Evolutionary conservation across 208 protist genomes (phyloP).

Genomic region (Wallacemonas rigidus): DNA sequence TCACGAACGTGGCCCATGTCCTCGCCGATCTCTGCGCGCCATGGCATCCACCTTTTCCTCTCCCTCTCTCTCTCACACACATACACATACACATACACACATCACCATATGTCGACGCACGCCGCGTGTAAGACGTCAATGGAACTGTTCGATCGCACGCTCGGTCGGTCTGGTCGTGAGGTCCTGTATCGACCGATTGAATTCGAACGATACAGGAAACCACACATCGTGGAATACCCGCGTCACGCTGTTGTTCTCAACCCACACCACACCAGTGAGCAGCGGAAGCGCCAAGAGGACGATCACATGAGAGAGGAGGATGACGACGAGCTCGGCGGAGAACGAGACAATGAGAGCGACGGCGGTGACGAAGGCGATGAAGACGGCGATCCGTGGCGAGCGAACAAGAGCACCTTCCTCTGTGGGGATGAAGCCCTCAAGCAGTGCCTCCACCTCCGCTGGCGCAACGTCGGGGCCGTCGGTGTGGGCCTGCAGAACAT

Average conservation of each 20-base stretch:
- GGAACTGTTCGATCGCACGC: constrained; percentile 48
- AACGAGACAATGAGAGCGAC: constrained; percentile 16
- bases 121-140: constrained; percentile 22
- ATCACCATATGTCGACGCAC: too few species aligned
- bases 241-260: constrained; percentile 89
- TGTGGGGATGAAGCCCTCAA: constrained; percentile 58
- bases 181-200: constrained; percentile 75
- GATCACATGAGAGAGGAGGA: constrained; percentile 11
- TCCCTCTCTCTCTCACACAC: background rate
- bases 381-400: constrained; percentile 73
- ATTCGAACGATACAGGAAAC: constrained; percentile 87
- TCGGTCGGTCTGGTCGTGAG: constrained; percentile 59
- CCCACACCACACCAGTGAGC: constrained; percentile 70
- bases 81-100: background rate
- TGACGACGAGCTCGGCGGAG: constrained; percentile 11
- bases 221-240: constrained; percentile 81
- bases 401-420: constrained; percentile 45
- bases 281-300: constrained; percentile 24
- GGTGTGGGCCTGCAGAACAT: constrained; percentile 82
- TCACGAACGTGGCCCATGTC: too few species aligned
- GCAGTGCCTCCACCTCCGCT: constrained; percentile 65
- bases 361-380: constrained; percentile 38
- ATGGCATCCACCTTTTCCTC: background rate
- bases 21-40: too few species aligned
- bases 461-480: constrained; percentile 48